phyloP scores from a whole-genome alignment of 2,329 filamentous ascomycete genomes.

The Ceratocystis diversiconidia region DNA sequence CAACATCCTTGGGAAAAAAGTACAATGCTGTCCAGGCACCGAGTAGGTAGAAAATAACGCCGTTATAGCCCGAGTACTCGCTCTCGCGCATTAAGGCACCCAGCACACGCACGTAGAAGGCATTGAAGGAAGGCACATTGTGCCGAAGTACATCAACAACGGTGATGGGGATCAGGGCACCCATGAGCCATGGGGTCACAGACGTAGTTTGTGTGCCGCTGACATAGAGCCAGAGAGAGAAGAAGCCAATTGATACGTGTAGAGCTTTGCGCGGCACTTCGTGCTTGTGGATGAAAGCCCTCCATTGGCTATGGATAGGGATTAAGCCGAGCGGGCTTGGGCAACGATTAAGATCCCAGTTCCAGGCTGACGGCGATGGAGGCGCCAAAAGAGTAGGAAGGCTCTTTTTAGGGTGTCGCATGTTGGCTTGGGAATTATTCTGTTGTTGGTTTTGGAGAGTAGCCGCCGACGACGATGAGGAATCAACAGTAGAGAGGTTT shows the following conservation, averaged over 20 bases:
- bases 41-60: conserved; percentile 90
- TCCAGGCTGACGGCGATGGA: conserved; percentile 51
- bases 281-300: conserved; percentile 85
- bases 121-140: conserved; percentile 66
- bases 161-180: conserved; percentile 69
- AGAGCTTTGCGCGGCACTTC: conserved; percentile 88
- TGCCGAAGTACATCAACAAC: conserved; percentile 72
- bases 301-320: conserved; percentile 85
- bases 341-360: conserved; percentile 80
- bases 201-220: conserved; percentile 59
- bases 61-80: conserved; percentile 87
- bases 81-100: conserved; percentile 95
- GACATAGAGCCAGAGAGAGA: conserved; percentile 75
- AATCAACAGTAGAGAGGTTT: neutral
- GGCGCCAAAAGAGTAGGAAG: conserved; percentile 57
- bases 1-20: conserved; percentile 87
- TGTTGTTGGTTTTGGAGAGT: neutral
- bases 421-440: neutral
- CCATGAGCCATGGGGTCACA: conserved; percentile 75
- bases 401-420: conserved; percentile 20
- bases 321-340: conserved; percentile 89
- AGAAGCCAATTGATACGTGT: conserved; percentile 92
- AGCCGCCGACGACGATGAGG: neutral
- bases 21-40: conserved; percentile 76
- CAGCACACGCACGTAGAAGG: conserved; percentile 67